Evolutionary conservation across 2,329 filamentous ascomycete genomes (phyloP).

Genomic region (Aspergillus sergii): DNA sequence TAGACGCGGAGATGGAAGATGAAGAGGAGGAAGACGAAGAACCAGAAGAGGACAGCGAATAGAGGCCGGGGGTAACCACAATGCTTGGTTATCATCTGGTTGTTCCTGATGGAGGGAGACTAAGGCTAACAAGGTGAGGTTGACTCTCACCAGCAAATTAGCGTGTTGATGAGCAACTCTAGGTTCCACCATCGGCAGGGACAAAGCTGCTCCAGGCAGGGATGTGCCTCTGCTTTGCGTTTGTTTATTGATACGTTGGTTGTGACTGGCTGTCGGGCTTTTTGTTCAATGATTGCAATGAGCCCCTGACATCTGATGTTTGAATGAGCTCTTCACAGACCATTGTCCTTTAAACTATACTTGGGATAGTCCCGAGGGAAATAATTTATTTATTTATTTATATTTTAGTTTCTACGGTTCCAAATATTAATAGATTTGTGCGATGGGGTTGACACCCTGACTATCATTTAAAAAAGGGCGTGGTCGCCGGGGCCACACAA

Average conservation of each 20-base stretch:
- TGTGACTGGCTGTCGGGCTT: background rate
- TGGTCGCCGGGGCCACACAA: conserved; percentile 37
- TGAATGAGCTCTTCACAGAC: background rate
- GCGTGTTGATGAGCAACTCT: background rate
- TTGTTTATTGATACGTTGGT: background rate
- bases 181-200: background rate
- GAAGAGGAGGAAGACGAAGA: conserved; percentile 32
- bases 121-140: background rate
- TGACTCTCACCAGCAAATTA: background rate
- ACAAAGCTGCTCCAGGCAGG: background rate
- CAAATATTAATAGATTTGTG: conserved; percentile 14
- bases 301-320: background rate
- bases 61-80: background rate
- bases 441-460: conserved; percentile 25
- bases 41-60: conserved; percentile 13
- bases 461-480: conserved; percentile 8
- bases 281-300: background rate
- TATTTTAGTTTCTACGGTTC: background rate
- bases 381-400: background rate
- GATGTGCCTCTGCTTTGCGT: background rate
- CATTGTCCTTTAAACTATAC: background rate
- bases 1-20: conserved; percentile 49
- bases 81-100: background rate
- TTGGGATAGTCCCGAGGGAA: background rate
- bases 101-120: background rate